Base-by-base conservation (phyloP, 768 basidiomycete genomes). In the Lentinula lateritia region DNA sequence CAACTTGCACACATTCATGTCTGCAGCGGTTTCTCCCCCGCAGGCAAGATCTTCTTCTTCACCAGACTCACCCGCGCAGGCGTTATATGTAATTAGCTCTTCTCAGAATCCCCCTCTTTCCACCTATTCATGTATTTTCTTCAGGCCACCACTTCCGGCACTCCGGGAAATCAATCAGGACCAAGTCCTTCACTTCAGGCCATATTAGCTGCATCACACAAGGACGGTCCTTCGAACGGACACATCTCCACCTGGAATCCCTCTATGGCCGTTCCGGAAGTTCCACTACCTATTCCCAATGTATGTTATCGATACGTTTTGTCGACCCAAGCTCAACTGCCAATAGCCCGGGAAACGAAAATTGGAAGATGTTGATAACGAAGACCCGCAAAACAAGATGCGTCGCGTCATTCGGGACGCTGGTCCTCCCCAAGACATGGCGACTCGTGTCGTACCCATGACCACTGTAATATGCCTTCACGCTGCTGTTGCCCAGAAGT, bases 401-500 rank as follows among this genome's bases (percentile, higher is more conserved):
- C 84, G 91, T 61, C 88, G 91, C 68, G 89, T 90, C 66, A 88
- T 92, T 53, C 88, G 88, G 72, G 89, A 92, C 73, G 90, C 91
- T 71, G 83, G 38, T 9, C 55, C 41, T 28, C 84, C 85, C 38
- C 87, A 89, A 68, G 89, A 92, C 67, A 43, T 56, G 39, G 86
- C 87, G 8, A 72, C 83, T 53, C 88, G 87, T 64, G 84, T 89
- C 66, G 83, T 90, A 76, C 89, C 90, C 62, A 93, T 94, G 92
- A 93, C 92, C 41, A 93, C 92, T 42, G 90, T 94, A 36, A 85
- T 93, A 63, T 93, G 91, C 66, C 80, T 95, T 58, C 94, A 96
- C 69, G 93, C 94, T 28, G 92, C 92, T 36, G 93, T 95, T 55
- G 95, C 93, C 1, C 95, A 97, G 77, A 97, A 97, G 76, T 95